Conservation (phyloP, 2,329 filamentous ascomycete genomes). For the Colletotrichum sp. region DNA sequence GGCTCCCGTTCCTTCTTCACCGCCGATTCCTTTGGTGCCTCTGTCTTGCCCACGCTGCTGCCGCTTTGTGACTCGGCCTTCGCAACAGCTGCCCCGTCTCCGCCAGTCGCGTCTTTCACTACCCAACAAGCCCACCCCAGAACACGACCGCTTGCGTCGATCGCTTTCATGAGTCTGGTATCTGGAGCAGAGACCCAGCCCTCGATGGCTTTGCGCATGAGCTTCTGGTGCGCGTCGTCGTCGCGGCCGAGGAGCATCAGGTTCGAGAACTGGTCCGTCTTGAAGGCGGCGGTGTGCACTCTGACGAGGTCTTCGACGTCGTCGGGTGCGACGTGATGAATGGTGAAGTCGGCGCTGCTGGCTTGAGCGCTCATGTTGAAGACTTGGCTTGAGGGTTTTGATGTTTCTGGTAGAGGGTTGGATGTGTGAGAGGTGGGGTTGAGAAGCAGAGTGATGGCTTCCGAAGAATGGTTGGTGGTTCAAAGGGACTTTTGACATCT, state of each 20-base stretch:
- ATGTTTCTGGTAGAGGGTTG: background rate
- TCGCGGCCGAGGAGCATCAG: conserved; percentile 6
- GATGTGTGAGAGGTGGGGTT: background rate
- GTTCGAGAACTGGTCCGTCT: conserved; percentile 1
- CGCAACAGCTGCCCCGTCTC: background rate
- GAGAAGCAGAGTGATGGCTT: background rate
- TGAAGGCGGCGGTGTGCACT: background rate
- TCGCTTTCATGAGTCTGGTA: background rate
- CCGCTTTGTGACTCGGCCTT: background rate
- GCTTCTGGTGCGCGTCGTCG: background rate
- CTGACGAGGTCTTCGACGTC: background rate
- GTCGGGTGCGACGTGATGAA: background rate
- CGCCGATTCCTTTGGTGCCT: background rate
- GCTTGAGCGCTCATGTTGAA: background rate
- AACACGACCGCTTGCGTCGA: background rate
- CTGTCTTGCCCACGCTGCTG: too few relatives aligned
- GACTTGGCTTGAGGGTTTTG: background rate
- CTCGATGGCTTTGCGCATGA: background rate
- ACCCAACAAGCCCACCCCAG: conserved; percentile 3
- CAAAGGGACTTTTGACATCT: background rate
- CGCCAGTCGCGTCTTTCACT: background rate
- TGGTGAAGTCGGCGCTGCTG: background rate
- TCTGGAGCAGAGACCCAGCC: background rate
- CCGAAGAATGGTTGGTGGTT: background rate
- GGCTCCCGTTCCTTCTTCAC: background rate